phyloP scores from a whole-genome alignment of 768 basidiomycete species.

The Tephrocybe sp. region DNA sequence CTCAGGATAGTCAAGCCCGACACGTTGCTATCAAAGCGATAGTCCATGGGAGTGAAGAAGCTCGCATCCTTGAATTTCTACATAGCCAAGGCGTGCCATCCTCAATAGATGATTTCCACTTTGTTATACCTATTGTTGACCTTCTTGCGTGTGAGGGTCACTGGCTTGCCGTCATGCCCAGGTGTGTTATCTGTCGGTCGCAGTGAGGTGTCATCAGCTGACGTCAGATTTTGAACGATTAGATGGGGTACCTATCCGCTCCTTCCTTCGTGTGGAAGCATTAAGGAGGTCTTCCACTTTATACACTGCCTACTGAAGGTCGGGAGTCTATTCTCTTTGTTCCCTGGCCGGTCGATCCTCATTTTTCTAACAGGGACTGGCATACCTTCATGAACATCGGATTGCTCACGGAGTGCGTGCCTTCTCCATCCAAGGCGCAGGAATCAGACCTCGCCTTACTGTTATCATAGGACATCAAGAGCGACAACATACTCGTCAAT shows the following conservation, averaged over 20 bases:
- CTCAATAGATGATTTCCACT: constrained; percentile 1
- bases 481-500: constrained; percentile 19
- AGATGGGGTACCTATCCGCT: constrained; percentile 17
- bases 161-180: constrained; percentile 30
- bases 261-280: background rate
- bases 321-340: background rate
- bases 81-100: background rate
- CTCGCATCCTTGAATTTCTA: constrained; percentile 1
- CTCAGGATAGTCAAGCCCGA: constrained; percentile 1
- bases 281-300: constrained; percentile 14
- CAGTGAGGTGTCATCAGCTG: background rate
- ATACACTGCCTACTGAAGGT: constrained; percentile 22
- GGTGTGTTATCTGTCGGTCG: constrained; percentile 7
- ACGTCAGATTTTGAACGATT: background rate
- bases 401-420: constrained; percentile 22
- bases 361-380: constrained; percentile 13
- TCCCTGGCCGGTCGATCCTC: background rate
- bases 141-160: constrained; percentile 20
- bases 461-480: constrained; percentile 11
- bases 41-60: background rate
- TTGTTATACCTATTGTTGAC: constrained; percentile 24
- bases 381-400: constrained; percentile 19
- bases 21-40: constrained; percentile 14
- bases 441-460: background rate
- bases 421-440: background rate